Evolutionary conservation across 768 basidiomycete species (phyloP).

Genomic region (Lactarius quietus): DNA sequence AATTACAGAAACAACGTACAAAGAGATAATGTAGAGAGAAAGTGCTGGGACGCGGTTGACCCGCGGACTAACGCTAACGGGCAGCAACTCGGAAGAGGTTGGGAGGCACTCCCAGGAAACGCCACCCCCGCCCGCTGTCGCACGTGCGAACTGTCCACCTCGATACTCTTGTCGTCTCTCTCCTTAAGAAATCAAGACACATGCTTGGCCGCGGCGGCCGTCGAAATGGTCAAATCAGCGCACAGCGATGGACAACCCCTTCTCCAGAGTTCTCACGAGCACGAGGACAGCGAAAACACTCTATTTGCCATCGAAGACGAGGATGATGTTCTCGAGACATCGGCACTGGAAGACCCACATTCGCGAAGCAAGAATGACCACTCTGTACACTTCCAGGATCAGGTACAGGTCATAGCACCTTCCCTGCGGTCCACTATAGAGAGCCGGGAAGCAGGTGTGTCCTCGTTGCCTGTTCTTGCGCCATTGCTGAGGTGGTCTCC

Average conservation of each 20-base stretch:
- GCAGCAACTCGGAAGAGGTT: background rate
- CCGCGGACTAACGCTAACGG: background rate
- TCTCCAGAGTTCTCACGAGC: slow-evolving; percentile 43
- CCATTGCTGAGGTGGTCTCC: slow-evolving; percentile 18
- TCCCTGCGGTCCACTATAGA: slow-evolving; percentile 66
- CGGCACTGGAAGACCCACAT: slow-evolving; percentile 29
- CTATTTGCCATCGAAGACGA: slow-evolving; percentile 56
- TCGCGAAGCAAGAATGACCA: slow-evolving; percentile 26
- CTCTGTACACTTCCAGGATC: slow-evolving; percentile 60
- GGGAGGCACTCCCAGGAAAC: background rate
- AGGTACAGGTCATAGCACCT: slow-evolving; percentile 64
- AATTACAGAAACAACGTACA: too few species aligned
- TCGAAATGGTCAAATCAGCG: slow-evolving; percentile 23
- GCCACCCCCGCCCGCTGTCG: background rate
- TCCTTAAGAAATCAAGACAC: background rate
- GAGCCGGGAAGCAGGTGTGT: slow-evolving; percentile 81
- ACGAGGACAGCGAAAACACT: slow-evolving; percentile 32
- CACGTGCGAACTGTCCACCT: background rate
- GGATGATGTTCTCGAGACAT: slow-evolving; percentile 37
- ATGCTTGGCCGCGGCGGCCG: slow-evolving; percentile 23
- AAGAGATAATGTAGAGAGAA: background rate
- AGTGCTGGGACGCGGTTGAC: background rate
- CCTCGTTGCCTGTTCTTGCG: slow-evolving; percentile 24
- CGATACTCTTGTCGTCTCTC: background rate
- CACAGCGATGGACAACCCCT: slow-evolving; percentile 59